Evolutionary conservation across 352 stramenopile genomes (phyloP).

Genomic region (Phytopythium ostracodes): DNA sequence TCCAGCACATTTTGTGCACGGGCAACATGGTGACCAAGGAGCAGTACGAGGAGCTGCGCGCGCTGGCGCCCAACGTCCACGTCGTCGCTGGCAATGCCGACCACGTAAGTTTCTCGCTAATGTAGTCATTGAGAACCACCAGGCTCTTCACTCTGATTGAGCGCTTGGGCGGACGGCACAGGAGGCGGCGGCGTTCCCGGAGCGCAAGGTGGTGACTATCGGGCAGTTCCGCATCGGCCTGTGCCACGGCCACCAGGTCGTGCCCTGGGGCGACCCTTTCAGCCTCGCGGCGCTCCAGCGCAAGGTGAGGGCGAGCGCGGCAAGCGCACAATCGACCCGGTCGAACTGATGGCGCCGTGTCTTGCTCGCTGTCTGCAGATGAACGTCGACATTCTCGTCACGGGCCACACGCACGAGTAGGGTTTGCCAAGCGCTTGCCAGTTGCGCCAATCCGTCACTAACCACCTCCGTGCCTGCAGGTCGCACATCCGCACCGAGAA

Average conservation of each 20-base stretch:
- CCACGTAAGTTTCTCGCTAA: constrained; percentile 36
- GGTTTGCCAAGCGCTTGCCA: constrained; percentile 6
- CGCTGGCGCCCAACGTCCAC: constrained; percentile 96
- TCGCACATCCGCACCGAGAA: constrained; percentile 91
- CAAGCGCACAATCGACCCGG: not conserved
- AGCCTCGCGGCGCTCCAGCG: constrained; percentile 87
- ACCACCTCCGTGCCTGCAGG: constrained; percentile 15
- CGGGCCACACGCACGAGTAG: constrained; percentile 93
- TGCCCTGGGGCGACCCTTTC: constrained; percentile 89
- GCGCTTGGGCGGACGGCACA: not conserved
- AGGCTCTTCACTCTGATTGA: not conserved
- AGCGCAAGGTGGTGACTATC: constrained; percentile 95
- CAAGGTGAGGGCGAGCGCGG: constrained; percentile 37
- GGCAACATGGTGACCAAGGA: constrained; percentile 96
- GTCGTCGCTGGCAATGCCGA: constrained; percentile 95
- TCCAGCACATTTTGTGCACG: constrained; percentile 98
- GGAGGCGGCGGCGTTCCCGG: constrained; percentile 85
- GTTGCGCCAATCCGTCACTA: not conserved
- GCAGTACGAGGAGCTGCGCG: constrained; percentile 93
- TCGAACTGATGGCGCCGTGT: not conserved
- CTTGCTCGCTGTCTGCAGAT: constrained; percentile 47
- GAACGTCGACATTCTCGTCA: constrained; percentile 97
- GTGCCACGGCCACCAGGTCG: constrained; percentile 96
- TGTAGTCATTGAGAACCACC: no score
- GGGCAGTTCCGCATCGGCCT: constrained; percentile 96